Base-by-base conservation (phyloP, 306 rosid genomes). In the Malus sylvestris region DNA sequence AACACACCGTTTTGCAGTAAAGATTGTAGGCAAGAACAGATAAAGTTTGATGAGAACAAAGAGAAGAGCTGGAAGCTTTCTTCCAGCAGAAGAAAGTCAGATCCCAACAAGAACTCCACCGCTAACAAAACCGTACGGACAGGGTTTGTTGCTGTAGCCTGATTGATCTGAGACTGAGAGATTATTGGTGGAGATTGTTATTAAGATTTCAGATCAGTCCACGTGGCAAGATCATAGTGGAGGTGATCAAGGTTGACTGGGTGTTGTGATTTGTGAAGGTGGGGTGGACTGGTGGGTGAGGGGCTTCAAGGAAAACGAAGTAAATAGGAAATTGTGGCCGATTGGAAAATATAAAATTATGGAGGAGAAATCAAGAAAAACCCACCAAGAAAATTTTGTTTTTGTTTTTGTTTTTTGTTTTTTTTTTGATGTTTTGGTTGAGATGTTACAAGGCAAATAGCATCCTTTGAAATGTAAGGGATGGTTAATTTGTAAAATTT, bases 1-100 rank as follows among this genome's bases (percentile, higher is more conserved):
- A 86, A 94, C 77, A 91, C 96, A 68, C 98, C 98, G n/a, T 94
- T 94, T 60, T 94, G 98, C 68, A 91, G 98, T 89, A 81, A 87
- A 85, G 98, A 94, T 80, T 94, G 98, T 72, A 89, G 98, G 40
- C 84, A 91, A 72, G 96, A 94, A 35, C 94, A 91, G 64, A 94
- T 94, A 70, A 93, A 91, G 80, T 64, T 86, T 42, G 97, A 94
- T 62, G 96, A 94, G 13, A 83, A 88, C 12, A 89, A 87, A 33
- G 96, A 89, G 71, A 91, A 85, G 76, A 87, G 83, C 63, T 89
- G 89, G 90, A 90, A 88, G 45, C 78, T 66, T 77, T 81, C 94
- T 20, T 85, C 96, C 19, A 83, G 68, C 67, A 88, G 93, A 30
- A 89, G 93, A 73, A 83, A 89, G 74, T 80, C 94, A 29, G 96